A percentile compares a stretch with the other conserved stretches of the same genome.
These are phyloP conservation scores for Fusarium annulatum DNA, from an alignment of 2,329 filamentous ascomycete genomes.

Conservation along the genomic window DNA sequence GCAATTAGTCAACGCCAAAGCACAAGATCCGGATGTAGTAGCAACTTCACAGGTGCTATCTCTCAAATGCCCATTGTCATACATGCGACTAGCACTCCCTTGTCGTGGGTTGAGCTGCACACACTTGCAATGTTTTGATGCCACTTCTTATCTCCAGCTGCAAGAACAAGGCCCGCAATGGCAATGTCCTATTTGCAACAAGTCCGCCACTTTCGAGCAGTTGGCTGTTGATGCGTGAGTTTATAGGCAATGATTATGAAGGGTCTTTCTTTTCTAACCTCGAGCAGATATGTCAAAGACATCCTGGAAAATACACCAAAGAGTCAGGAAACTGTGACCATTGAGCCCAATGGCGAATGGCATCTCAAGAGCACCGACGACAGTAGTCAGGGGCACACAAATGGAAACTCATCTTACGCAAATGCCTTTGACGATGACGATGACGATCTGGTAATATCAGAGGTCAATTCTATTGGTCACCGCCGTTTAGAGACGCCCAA, in stretches of 20 bases:
- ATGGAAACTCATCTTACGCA: conserved; percentile 42
- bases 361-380: conserved; percentile 53
- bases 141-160: conserved; percentile 88
- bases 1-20: conserved; percentile 77
- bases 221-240: conserved; percentile 88
- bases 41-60: conserved; percentile 90
- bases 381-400: conserved; percentile 43
- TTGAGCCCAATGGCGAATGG: conserved; percentile 91
- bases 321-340: conserved; percentile 84
- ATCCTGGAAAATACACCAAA: conserved; percentile 80
- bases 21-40: conserved; percentile 88
- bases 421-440: conserved; percentile 52
- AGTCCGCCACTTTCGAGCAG: conserved; percentile 80
- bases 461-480: conserved; percentile 51
- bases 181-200: conserved; percentile 95
- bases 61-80: conserved; percentile 91
- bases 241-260: not conserved
- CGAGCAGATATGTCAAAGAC: conserved; percentile 80
- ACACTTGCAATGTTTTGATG: conserved; percentile 96
- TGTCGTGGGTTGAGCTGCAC: conserved; percentile 83
- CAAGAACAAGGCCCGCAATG: conserved; percentile 97
- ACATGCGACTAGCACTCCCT: conserved; percentile 81
- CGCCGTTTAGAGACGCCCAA: conserved; percentile 53
- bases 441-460: conserved; percentile 63
- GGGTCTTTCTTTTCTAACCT: conserved; percentile 22